These are phyloP conservation scores for Daldinia concentrica DNA, from an alignment of 495 filamentous ascomycete species.

Conservation along the genomic window DNA sequence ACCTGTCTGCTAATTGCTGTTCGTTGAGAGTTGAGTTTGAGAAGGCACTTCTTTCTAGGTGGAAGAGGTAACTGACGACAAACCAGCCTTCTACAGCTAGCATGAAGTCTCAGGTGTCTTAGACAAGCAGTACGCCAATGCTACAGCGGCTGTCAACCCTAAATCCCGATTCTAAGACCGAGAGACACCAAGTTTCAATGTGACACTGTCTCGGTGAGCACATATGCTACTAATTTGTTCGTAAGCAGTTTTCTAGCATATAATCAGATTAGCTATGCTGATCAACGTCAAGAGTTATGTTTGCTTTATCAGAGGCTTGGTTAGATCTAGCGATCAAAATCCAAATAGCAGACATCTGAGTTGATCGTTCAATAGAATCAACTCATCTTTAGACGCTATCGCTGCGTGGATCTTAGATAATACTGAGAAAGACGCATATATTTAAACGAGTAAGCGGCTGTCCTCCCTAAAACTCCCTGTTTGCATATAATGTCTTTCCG, in stretches of 20 bases:
- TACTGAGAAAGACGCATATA: not conserved
- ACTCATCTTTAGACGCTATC: not conserved
- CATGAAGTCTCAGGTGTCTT: conserved; percentile 37
- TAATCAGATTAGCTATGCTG: not conserved
- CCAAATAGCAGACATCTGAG: not conserved
- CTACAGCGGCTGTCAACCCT: conserved; percentile 35
- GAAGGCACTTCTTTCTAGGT: conserved; percentile 20
- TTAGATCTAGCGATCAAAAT: not conserved
- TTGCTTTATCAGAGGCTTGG: not conserved
- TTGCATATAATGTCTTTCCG: conserved; percentile 24
- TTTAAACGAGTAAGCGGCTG: conserved; percentile 2
- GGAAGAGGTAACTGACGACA: conserved; percentile 4
- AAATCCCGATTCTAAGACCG: conserved; percentile 36
- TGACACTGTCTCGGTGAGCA: conserved; percentile 36
- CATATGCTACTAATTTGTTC: conserved; percentile 11
- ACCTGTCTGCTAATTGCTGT: too few relatives aligned
- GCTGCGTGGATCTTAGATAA: conserved; percentile 1
- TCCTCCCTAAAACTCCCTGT: conserved; percentile 6
- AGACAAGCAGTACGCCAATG: conserved; percentile 14
- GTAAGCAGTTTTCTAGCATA: not conserved
- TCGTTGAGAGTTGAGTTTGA: not conserved
- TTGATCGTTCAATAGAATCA: not conserved
- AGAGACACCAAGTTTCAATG: conserved; percentile 37
- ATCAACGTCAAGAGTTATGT: conserved; percentile 11
- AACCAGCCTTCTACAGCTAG: conserved; percentile 9